A percentile compares a stretch with the other conserved stretches of the same genome.
phyloP scores from a whole-genome alignment of 768 basidiomycete genomes.

The Rhodotorula paludigena region DNA sequence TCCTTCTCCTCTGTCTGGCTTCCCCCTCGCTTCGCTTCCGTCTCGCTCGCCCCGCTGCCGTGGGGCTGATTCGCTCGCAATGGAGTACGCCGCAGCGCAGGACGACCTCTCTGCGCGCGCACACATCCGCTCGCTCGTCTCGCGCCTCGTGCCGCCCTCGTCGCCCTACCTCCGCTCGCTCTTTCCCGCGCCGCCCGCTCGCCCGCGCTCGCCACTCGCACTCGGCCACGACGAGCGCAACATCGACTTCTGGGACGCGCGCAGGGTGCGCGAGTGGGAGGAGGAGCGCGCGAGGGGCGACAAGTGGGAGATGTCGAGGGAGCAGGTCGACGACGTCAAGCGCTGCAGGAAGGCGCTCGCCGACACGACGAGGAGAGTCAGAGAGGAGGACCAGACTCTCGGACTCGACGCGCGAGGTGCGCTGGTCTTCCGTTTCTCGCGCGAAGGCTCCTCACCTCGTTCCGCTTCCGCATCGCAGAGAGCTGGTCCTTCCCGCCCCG shows the following conservation, averaged over 20 bases:
- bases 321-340: constrained; percentile 4
- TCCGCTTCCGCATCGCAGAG: neutral
- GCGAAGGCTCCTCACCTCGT: neutral
- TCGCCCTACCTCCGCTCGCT: neutral
- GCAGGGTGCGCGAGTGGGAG: neutral
- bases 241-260: constrained; percentile 19
- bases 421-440: no score
- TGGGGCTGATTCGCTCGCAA: neutral
- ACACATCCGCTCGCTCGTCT: neutral
- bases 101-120: neutral
- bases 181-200: neutral
- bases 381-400: neutral
- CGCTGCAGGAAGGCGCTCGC: neutral
- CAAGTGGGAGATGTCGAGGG: constrained; percentile 6
- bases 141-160: constrained; percentile 9
- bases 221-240: constrained; percentile 7
- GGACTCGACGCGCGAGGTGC: neutral
- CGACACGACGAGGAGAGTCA: neutral
- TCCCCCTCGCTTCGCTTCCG: neutral
- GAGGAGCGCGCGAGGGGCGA: neutral
- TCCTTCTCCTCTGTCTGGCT: neutral
- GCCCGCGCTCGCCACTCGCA: neutral
- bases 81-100: neutral
- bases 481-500: neutral
- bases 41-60: no score